Evolutionary conservation across 768 basidiomycete genomes (phyloP).

Genomic region (Kwoniella heveanensis): DNA sequence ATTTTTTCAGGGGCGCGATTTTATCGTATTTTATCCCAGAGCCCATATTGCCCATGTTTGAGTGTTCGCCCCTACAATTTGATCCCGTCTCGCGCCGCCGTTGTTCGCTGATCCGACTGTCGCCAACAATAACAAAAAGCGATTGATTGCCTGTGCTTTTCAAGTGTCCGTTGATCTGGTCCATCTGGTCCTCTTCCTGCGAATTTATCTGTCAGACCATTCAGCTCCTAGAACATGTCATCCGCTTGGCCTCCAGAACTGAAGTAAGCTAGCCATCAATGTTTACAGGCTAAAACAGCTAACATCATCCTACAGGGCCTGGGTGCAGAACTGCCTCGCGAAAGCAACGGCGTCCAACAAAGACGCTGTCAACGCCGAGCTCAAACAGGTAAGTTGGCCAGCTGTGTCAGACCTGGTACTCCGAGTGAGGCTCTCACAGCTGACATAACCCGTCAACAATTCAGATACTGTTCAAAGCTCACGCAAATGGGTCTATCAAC

Average conservation of each 20-base stretch:
- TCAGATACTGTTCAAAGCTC: slow-evolving; percentile 87
- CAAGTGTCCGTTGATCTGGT: not conserved
- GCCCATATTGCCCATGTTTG: not conserved
- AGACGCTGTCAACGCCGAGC: slow-evolving; percentile 83
- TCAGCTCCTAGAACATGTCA: slow-evolving; percentile 9
- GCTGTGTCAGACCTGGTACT: too few relatives aligned
- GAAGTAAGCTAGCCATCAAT: slow-evolving; percentile 24
- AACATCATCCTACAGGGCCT: slow-evolving; percentile 65
- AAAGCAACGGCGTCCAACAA: slow-evolving; percentile 88
- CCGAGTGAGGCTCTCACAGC: slow-evolving; percentile 4
- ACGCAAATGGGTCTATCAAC: slow-evolving; percentile 77
- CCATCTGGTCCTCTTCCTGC: too few relatives aligned
- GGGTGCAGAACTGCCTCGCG: slow-evolving; percentile 90
- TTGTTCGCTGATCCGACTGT: too few relatives aligned
- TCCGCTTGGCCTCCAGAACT: slow-evolving; percentile 39
- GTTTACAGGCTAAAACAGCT: slow-evolving; percentile 5
- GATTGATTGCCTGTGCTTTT: not conserved
- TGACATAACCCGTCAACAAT: not conserved
- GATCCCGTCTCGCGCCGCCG: slow-evolving; percentile 11
- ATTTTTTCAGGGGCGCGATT: not conserved
- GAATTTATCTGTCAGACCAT: not conserved
- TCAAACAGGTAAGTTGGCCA: slow-evolving; percentile 65
- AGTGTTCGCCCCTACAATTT: not conserved
- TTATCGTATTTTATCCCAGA: slow-evolving; percentile 1
- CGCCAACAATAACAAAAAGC: not conserved